A percentile compares a stretch with the other conserved stretches of the same genome.
phyloP scores from a whole-genome alignment of 2,329 filamentous ascomycete species.

The Botrytis elliptica region DNA sequence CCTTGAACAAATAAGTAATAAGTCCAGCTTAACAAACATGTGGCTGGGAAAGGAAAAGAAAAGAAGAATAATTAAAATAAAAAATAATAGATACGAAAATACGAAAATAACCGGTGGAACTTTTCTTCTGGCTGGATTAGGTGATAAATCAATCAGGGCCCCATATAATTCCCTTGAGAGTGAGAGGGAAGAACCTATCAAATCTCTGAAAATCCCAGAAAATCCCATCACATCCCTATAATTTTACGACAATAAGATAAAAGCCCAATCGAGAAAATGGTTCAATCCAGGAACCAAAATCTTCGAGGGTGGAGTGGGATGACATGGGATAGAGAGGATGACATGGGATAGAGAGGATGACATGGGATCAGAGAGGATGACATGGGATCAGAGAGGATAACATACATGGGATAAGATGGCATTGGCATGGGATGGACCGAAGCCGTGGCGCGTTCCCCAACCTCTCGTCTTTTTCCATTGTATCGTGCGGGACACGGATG shows the following conservation, averaged over 20 bases:
- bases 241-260: fast-evolving
- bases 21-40: conserved; percentile 1
- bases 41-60: conserved; percentile 17
- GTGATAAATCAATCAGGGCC: not conserved
- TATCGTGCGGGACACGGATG: not conserved
- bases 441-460: conserved; percentile 8
- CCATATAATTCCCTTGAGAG: not conserved
- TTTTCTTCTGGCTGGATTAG: not conserved
- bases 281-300: not conserved
- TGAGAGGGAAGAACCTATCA: not conserved
- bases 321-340: not conserved
- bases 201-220: too few relatives aligned
- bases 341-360: too few relatives aligned
- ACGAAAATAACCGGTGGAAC: too few relatives aligned
- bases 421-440: not conserved
- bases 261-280: not conserved
- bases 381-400: not conserved
- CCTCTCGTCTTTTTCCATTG: conserved; percentile 3
- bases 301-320: not conserved
- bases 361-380: not conserved
- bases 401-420: not conserved
- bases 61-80: not conserved
- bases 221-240: not conserved
- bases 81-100: too few relatives aligned
- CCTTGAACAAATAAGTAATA: not conserved